phyloP scores from a whole-genome alignment of 306 rosid genomes.

The Prunus davidiana region DNA sequence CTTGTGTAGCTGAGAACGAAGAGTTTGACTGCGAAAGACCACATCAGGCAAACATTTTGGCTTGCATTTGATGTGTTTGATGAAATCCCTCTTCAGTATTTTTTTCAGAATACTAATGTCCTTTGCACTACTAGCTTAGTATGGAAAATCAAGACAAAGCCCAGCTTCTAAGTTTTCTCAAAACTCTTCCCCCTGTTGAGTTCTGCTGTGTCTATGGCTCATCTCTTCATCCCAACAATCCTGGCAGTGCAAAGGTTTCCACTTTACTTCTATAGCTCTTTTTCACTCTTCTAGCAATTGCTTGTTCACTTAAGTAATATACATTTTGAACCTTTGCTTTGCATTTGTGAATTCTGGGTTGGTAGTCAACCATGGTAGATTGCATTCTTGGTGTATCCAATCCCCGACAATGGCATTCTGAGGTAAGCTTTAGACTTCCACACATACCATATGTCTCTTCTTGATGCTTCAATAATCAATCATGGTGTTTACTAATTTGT shows the following conservation, averaged over 20 bases:
- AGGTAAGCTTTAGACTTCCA: conserved; percentile 42
- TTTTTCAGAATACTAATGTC: background rate
- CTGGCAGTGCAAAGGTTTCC: conserved; percentile 29
- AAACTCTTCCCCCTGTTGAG: conserved; percentile 46
- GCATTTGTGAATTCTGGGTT: conserved; percentile 10
- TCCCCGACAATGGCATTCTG: conserved; percentile 74
- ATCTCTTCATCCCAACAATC: conserved; percentile 46
- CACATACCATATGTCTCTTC: background rate
- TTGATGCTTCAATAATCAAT: conserved; percentile 10
- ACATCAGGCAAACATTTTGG: background rate
- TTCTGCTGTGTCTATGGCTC: conserved; percentile 56
- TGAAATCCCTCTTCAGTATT: conserved; percentile 10
- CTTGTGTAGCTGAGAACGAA: background rate
- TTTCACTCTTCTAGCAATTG: background rate
- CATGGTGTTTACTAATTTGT: background rate
- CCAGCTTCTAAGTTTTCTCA: conserved; percentile 34
- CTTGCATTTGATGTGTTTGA: conserved; percentile 22
- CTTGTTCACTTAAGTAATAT: background rate
- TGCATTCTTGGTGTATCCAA: conserved; percentile 59
- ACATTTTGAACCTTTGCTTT: background rate
- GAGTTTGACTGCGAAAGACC: background rate
- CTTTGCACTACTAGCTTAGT: background rate
- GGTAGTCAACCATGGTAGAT: conserved; percentile 43
- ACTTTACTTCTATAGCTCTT: background rate
- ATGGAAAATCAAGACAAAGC: conserved; percentile 26